Conservation (phyloP, 805 yeast species). For the Yarrowia sp. region DNA sequence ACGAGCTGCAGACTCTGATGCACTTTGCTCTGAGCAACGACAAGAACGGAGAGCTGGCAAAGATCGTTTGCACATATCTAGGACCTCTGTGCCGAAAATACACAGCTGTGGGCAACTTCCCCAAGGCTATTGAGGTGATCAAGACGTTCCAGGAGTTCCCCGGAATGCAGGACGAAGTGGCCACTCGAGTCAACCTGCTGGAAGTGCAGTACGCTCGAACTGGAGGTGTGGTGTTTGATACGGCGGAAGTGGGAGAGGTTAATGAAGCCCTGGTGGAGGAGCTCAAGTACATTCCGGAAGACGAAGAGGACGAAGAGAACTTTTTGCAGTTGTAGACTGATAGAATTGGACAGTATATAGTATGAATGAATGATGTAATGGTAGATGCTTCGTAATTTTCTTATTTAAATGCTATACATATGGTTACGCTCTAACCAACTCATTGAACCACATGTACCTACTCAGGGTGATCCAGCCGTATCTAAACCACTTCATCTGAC, state of each 20-base stretch:
- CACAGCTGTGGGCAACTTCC: neutral
- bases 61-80: neutral
- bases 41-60: neutral
- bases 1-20: neutral
- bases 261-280: neutral
- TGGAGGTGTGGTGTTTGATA: neutral
- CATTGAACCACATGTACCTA: conserved; percentile 75
- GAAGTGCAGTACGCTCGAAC: neutral
- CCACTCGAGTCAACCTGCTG: neutral
- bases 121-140: conserved; percentile 17
- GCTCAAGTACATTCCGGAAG: conserved; percentile 17
- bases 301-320: conserved; percentile 21
- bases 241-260: neutral
- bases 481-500: conserved; percentile 95
- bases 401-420: neutral
- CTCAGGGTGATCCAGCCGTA: conserved; percentile 81
- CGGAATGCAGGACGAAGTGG: neutral
- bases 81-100: neutral
- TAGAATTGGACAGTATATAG: neutral
- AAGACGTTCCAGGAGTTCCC: neutral
- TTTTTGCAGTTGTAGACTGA: conserved; percentile 13
- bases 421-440: conserved; percentile 36
- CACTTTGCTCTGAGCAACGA: conserved; percentile 1
- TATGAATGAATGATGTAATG: conserved; percentile 2
- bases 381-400: no score